phyloP scores from a whole-genome alignment of 306 rosid genomes.

The Trichosanthes cucumerina region DNA sequence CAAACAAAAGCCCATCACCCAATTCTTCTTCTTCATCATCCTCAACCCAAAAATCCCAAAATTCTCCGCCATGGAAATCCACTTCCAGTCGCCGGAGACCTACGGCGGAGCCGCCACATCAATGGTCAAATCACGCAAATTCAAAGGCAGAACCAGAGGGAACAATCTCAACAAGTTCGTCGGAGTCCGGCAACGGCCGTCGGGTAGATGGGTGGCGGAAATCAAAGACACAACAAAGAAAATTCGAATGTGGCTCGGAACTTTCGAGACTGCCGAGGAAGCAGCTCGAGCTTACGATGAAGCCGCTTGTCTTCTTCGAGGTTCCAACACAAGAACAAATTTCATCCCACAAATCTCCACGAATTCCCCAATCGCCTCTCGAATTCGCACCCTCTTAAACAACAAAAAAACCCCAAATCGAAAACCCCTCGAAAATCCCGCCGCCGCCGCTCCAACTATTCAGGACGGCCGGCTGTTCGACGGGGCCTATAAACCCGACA shows the following conservation, averaged over 20 bases:
- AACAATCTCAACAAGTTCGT: constrained; percentile 49
- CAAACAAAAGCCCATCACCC: neutral
- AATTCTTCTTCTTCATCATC: neutral
- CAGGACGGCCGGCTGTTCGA: constrained; percentile 18
- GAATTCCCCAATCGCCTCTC: constrained; percentile 76
- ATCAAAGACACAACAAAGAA: constrained; percentile 86
- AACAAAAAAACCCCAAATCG: constrained; percentile 26
- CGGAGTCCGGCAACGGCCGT: constrained; percentile 91
- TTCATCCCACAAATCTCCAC: constrained; percentile 65
- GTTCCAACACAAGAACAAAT: constrained; percentile 80
- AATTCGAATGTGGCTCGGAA: constrained; percentile 98
- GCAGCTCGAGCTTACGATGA: constrained; percentile 93
- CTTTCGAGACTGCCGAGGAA: constrained; percentile 91
- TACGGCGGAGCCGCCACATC: constrained; percentile 20
- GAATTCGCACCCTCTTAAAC: constrained; percentile 61
- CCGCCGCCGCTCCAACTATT: neutral
- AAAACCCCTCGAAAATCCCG: constrained; percentile 8
- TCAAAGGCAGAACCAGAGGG: constrained; percentile 46
- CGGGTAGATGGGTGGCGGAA: constrained; percentile 99
- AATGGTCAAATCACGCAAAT: constrained; percentile 23
- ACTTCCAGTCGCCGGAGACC: constrained; percentile 41
- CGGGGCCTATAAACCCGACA: constrained; percentile 59
- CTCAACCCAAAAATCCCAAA: neutral
- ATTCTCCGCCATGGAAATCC: constrained; percentile 52
- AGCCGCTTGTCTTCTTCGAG: constrained; percentile 95